Evolutionary conservation across 345 rosid species (phyloP).

Genomic region (Eucalyptus shirleyi): DNA sequence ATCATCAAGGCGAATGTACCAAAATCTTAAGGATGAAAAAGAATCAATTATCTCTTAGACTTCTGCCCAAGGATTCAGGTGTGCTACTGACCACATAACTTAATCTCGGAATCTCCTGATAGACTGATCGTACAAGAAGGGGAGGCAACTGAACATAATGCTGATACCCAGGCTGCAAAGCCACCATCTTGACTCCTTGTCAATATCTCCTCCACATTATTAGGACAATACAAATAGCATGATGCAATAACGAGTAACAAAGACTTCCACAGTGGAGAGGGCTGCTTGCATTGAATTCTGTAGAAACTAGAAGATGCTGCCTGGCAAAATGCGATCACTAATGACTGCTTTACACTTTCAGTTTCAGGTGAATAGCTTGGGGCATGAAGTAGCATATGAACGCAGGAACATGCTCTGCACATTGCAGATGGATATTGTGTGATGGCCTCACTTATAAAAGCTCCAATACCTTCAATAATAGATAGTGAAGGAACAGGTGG

Average conservation of each 20-base stretch:
- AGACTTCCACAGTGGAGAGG: conserved; percentile 65
- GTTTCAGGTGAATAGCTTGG: conserved; percentile 47
- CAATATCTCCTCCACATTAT: conserved; percentile 36
- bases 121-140: conserved; percentile 24
- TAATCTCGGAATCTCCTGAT: conserved; percentile 41
- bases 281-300: conserved; percentile 44
- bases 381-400: conserved; percentile 56
- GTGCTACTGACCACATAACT: conserved; percentile 44
- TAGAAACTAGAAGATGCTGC: conserved; percentile 67
- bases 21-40: not conserved
- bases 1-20: not conserved
- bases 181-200: conserved; percentile 49
- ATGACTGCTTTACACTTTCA: conserved; percentile 38
- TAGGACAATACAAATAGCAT: conserved; percentile 54
- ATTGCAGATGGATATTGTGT: conserved; percentile 67
- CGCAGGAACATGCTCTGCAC: conserved; percentile 69
- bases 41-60: not conserved
- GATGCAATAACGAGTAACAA: conserved; percentile 67
- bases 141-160: conserved; percentile 30
- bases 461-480: conserved; percentile 57
- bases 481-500: conserved; percentile 59
- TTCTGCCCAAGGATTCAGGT: not conserved
- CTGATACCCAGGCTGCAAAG: conserved; percentile 56
- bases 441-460: conserved; percentile 63
- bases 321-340: conserved; percentile 32